These are phyloP conservation scores for Trifolium dubium DNA, from an alignment of 306 rosid genomes.

Conservation along the genomic window DNA sequence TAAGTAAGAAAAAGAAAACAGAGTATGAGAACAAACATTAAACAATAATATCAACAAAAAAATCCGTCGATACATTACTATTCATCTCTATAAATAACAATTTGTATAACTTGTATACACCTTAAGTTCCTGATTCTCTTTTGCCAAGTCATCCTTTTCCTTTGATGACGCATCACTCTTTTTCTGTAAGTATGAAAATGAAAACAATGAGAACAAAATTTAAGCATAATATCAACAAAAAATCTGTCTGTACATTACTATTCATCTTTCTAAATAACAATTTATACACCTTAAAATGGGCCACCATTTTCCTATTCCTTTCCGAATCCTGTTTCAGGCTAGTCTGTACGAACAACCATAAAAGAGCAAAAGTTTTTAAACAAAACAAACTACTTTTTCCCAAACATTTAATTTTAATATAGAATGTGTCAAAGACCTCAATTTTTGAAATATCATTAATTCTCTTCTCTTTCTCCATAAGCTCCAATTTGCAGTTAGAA, in stretches of 20 bases:
- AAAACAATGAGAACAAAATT: constrained; percentile 10
- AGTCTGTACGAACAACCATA: constrained; percentile 57
- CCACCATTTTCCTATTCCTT: constrained; percentile 56
- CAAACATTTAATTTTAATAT: constrained; percentile 13
- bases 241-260: background rate
- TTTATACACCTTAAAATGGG: constrained; percentile 62
- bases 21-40: background rate
- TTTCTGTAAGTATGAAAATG: constrained; percentile 54
- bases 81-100: no score
- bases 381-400: background rate
- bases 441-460: constrained; percentile 56
- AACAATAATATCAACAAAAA: background rate
- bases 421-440: constrained; percentile 59
- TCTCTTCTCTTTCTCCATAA: constrained; percentile 71
- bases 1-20: constrained; percentile 24
- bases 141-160: constrained; percentile 79
- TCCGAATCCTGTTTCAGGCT: constrained; percentile 68
- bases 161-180: constrained; percentile 52
- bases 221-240: background rate
- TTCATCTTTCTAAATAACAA: constrained; percentile 11
- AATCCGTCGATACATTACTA: background rate
- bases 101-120: no score
- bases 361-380: constrained; percentile 7
- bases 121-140: constrained; percentile 70
- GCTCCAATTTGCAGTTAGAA: constrained; percentile 64